phyloP scores from a whole-genome alignment of 2,329 filamentous ascomycete genomes.

The Plenodomus tracheiphilus region DNA sequence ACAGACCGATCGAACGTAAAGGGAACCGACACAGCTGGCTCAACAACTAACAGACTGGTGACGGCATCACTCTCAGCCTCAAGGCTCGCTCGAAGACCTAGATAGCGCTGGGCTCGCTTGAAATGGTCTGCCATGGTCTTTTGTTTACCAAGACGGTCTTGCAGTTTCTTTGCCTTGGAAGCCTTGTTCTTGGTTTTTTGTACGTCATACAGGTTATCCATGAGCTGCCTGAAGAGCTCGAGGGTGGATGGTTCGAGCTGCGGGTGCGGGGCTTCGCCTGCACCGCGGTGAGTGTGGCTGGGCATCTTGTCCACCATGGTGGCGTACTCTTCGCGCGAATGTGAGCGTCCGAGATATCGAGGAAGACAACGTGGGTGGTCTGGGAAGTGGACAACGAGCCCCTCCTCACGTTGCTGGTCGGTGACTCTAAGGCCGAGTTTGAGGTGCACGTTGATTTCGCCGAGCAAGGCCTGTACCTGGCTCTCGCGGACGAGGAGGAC shows the following conservation, averaged over 20 bases:
- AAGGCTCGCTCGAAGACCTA: conserved; percentile 63
- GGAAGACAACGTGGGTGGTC: conserved; percentile 65
- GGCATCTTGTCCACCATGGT: conserved; percentile 35
- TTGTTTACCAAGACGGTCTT: conserved; percentile 55
- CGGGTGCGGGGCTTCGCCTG: conserved; percentile 21
- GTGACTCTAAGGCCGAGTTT: conserved; percentile 64
- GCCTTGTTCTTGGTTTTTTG: conserved; percentile 55
- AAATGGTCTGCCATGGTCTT: conserved; percentile 59
- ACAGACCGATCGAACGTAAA: conserved; percentile 51
- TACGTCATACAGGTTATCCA: conserved; percentile 56
- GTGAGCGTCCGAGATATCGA: conserved; percentile 65
- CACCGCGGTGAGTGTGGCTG: conserved; percentile 10
- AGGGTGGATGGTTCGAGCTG: conserved; percentile 44
- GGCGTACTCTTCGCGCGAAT: conserved; percentile 51
- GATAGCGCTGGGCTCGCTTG: conserved; percentile 68
- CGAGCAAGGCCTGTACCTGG: conserved; percentile 68
- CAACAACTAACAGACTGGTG: conserved; percentile 13
- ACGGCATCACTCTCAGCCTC: background rate
- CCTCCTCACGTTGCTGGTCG: conserved; percentile 51
- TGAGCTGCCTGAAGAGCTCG: conserved; percentile 57
- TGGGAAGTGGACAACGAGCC: conserved; percentile 66
- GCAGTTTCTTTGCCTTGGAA: conserved; percentile 54
- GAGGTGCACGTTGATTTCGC: conserved; percentile 62
- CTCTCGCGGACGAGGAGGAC: conserved; percentile 68
- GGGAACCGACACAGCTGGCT: conserved; percentile 21